Percentiles rank a stretch among this genome's conserved stretches.
Evolutionary conservation across 768 basidiomycete genomes (phyloP).

Genomic region (Pleurotus djamor): DNA sequence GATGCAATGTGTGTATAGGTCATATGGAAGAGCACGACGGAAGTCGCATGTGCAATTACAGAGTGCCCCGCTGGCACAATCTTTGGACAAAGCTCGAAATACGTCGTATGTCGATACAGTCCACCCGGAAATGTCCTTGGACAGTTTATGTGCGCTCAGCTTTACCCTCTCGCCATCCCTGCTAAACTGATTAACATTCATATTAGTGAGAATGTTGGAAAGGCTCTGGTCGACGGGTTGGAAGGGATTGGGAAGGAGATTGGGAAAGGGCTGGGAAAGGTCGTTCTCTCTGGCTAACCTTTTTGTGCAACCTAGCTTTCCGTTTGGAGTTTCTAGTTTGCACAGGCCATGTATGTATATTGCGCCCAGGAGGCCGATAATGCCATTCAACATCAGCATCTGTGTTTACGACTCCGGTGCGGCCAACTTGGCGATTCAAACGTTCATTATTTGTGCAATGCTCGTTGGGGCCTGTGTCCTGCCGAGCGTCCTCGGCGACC

Average conservation of each 20-base stretch:
- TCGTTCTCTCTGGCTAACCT: neutral
- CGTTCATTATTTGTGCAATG: too few species aligned
- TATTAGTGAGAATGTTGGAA: neutral
- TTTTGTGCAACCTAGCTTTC: neutral
- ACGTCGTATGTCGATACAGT: constrained; percentile 4
- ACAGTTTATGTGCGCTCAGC: neutral
- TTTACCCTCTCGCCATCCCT: neutral
- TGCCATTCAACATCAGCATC: too few species aligned
- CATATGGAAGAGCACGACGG: constrained; percentile 2
- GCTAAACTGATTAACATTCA: neutral
- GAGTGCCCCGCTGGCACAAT: constrained; percentile 6
- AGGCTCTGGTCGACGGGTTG: neutral
- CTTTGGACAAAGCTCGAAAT: constrained; percentile 1
- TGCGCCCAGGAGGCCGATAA: too few species aligned
- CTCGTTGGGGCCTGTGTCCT: too few species aligned
- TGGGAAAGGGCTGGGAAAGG: neutral
- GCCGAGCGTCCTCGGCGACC: neutral
- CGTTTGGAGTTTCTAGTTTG: too few species aligned
- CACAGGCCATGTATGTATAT: too few species aligned
- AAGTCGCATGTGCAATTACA: constrained; percentile 5
- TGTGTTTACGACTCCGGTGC: too few species aligned
- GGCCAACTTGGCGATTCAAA: too few species aligned
- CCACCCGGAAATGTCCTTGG: constrained; percentile 4
- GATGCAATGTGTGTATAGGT: neutral
- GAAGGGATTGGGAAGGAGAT: neutral